These are phyloP conservation scores for Chaetomidium leptoderma DNA, from an alignment of 495 filamentous ascomycete genomes.

Conservation along the genomic window DNA sequence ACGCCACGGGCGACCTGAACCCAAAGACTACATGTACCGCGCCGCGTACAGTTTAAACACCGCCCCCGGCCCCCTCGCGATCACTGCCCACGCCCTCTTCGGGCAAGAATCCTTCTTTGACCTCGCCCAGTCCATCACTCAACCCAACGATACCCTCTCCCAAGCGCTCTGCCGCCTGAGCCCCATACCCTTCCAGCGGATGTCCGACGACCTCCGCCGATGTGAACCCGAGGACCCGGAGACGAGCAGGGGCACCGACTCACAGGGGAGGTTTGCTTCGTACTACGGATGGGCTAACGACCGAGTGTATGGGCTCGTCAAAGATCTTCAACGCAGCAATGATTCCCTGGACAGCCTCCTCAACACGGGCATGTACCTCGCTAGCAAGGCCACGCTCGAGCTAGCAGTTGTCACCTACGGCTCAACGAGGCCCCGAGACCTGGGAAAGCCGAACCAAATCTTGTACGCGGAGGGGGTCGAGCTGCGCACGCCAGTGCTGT, in stretches of 20 bases:
- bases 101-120: slow-evolving; percentile 1
- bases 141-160: background rate
- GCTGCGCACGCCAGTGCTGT: background rate
- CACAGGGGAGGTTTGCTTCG: too few species aligned
- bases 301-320: background rate
- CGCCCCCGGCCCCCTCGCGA: background rate
- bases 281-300: background rate
- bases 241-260: too few species aligned
- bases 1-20: too few species aligned
- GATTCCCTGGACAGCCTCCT: background rate
- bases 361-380: background rate
- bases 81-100: background rate
- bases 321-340: background rate
- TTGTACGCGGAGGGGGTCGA: background rate
- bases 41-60: too few species aligned
- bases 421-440: rapidly evolving
- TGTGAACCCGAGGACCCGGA: background rate
- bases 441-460: background rate
- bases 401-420: too few species aligned
- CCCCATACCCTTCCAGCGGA: background rate
- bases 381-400: background rate
- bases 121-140: slow-evolving; percentile 3
- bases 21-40: background rate
- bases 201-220: background rate
- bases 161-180: background rate